A percentile compares a stretch with the other conserved stretches of the same genome.
These are phyloP conservation scores for Sordaria brevicollis DNA, from an alignment of 495 filamentous ascomycete species.

Conservation along the genomic window DNA sequence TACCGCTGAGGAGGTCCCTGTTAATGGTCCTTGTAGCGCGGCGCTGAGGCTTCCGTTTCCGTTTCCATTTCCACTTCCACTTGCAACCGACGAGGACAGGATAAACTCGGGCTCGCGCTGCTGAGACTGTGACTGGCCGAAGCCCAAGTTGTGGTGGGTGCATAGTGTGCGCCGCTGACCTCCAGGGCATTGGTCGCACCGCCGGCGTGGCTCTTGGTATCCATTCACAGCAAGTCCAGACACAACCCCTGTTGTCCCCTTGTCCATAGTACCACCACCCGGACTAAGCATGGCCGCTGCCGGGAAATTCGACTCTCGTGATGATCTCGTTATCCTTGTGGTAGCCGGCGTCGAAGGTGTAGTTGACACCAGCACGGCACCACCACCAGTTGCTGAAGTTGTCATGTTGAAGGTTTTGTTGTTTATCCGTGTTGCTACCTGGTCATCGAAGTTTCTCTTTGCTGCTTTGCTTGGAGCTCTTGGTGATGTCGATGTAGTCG, in stretches of 20 bases:
- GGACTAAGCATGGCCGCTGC: slow-evolving; percentile 1
- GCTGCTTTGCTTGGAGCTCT: background rate
- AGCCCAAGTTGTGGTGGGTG: slow-evolving; percentile 8
- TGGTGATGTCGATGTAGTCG: background rate
- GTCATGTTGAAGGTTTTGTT: slow-evolving; percentile 10
- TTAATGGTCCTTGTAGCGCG: background rate
- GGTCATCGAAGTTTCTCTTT: slow-evolving; percentile 12
- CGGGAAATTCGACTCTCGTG: slow-evolving; percentile 1
- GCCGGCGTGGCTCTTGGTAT: slow-evolving; percentile 10
- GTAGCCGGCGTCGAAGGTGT: slow-evolving; percentile 6
- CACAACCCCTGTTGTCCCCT: slow-evolving; percentile 4
- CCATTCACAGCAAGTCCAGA: background rate
- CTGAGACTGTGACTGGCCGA: background rate
- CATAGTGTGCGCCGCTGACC: slow-evolving; percentile 19
- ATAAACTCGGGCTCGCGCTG: slow-evolving; percentile 1
- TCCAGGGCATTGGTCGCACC: slow-evolving; percentile 21
- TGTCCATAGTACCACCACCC: slow-evolving; percentile 10
- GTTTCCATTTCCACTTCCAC: slow-evolving; percentile 8
- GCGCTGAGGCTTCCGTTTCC: slow-evolving; percentile 22
- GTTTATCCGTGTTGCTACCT: background rate
- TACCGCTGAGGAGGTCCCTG: slow-evolving; percentile 1
- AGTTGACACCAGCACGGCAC: slow-evolving; percentile 15
- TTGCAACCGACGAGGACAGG: background rate
- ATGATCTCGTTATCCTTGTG: background rate
- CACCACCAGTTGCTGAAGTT: slow-evolving; percentile 14